phyloP scores from a whole-genome alignment of 495 filamentous ascomycete species.

The Cercophora scortea region DNA sequence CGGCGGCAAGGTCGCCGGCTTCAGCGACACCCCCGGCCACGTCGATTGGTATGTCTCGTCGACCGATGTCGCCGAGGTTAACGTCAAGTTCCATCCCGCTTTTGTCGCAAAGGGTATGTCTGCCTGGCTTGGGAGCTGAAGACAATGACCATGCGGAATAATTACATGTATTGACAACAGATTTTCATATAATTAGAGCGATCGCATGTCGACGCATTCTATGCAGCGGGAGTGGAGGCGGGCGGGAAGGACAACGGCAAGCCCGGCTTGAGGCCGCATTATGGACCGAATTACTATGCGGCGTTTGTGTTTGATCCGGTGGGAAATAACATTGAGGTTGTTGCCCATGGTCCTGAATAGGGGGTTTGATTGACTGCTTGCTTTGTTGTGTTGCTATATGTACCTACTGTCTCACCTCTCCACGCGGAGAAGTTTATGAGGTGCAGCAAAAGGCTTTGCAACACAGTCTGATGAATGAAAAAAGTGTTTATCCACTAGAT shows the following conservation, averaged over 20 bases:
- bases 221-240: constrained; percentile 10
- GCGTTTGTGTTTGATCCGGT: constrained; percentile 44
- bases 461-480: too few species aligned
- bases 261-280: constrained; percentile 35
- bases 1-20: constrained; percentile 12
- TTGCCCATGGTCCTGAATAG: neutral
- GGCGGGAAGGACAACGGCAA: constrained; percentile 32
- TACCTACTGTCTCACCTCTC: too few species aligned
- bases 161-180: too few species aligned
- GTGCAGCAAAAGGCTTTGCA: too few species aligned
- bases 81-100: constrained; percentile 5
- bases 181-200: too few species aligned
- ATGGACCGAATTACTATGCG: constrained; percentile 38
- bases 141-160: constrained; percentile 5
- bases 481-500: too few species aligned
- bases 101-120: constrained; percentile 13
- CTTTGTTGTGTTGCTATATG: too few species aligned
- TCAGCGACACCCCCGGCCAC: constrained; percentile 3
- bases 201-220: constrained; percentile 12
- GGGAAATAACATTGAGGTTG: constrained; percentile 46
- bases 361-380: neutral
- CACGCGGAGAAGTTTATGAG: too few species aligned
- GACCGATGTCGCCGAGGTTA: neutral
- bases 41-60: constrained; percentile 14
- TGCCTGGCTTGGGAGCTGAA: neutral